Evolutionary conservation across 805 yeast species (phyloP), one percentile per base, ranked within the genome.

Genomic region (Candida methanosorbosa): DNA sequence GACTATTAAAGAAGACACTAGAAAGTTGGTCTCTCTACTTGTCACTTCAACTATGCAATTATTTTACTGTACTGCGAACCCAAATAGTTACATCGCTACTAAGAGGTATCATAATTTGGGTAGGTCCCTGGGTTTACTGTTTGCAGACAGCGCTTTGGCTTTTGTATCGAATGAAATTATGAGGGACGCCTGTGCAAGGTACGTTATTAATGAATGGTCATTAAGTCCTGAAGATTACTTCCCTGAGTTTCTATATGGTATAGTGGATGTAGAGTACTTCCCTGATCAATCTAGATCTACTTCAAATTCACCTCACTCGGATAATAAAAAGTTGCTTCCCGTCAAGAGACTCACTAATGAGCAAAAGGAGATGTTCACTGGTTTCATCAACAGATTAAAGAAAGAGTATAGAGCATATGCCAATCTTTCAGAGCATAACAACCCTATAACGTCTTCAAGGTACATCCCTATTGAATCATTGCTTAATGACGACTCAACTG

Each of bases 241-340:
- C 27, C 52, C 54, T 3, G 48, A 47, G 35, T 49, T 43, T 29
- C 36, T 49, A 15, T 44, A 40, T 26, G 54, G 45, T 4, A 35
- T 49, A 13, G 37, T 39, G 4, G 46, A 43, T 16, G 37, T 41
- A 13, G 40, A 35, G 3, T 42, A 43, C 25, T 37, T 38, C 2
- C 12, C 37, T 7, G n/a, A 35, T 22, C 17, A 20, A 7, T 38
- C 38, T 21, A 17, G 20, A 9, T 11, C 38, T 4, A n/a, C n/a
- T n/a, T n/a, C n/a, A n/a, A 16, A 11, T 9, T 9, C 33, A 7
- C 13, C 17, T 5, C 27, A n/a, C 13, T 5, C 16, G 5, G n/a
- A 8, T 15, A 26, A 13, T 9, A 5, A 13, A 18, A 16, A 28
- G 9, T 9, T 19, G 11, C 18, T 16, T 7, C 22, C 26, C 23